Percentiles rank a stretch among this genome's conserved stretches.
phyloP scores from a whole-genome alignment of 108 stramenopile species.

The Mayamaea pseudoterrestris region DNA sequence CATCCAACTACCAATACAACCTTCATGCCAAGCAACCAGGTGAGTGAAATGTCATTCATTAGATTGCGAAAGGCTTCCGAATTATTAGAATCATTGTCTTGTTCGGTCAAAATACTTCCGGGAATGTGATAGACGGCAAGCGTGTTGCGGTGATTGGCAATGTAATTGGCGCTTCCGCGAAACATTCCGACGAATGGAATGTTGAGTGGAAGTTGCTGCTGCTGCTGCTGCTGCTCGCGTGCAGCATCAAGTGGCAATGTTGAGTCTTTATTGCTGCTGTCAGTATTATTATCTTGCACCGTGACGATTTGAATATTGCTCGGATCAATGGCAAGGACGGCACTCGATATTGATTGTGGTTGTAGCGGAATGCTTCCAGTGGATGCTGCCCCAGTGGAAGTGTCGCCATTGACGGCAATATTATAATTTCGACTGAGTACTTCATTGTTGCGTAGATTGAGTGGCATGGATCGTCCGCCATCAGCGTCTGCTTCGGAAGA shows the following conservation, averaged over 20 bases:
- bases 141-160: constrained; percentile 85
- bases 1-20: constrained; percentile 65
- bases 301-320: constrained; percentile 1
- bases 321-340: not conserved
- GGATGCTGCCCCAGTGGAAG: no score
- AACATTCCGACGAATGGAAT: constrained; percentile 83
- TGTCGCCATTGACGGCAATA: no score
- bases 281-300: no score
- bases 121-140: constrained; percentile 88
- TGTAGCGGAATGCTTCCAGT: no score
- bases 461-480: no score
- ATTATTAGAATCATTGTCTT: constrained; percentile 12
- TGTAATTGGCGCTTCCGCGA: constrained; percentile 87
- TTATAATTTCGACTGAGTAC: no score
- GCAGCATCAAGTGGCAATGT: no score
- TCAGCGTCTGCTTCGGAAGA: no score
- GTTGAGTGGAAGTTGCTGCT: no score
- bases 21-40: constrained; percentile 86
- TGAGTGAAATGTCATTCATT: constrained; percentile 87
- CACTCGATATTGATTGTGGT: not conserved
- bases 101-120: constrained; percentile 47
- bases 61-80: constrained; percentile 60
- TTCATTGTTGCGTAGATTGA: no score
- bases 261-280: no score
- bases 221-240: no score